Evolutionary conservation across 1,284 basidiomycete genomes (phyloP).

Genomic region (Ustilago xerochloae): DNA sequence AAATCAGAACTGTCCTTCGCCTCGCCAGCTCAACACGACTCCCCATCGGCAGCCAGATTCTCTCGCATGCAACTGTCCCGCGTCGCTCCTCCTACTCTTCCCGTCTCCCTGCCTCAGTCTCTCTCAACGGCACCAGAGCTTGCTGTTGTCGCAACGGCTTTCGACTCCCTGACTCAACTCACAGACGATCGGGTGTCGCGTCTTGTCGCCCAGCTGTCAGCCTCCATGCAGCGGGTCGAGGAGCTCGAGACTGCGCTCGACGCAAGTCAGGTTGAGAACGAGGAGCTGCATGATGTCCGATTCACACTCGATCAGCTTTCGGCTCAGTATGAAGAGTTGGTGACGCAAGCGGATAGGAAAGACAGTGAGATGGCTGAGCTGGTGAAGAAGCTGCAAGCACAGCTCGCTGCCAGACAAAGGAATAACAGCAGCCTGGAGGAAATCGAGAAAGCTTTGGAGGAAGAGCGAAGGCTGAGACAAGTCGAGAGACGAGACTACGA

Average conservation of each 20-base stretch:
- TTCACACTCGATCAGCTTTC: slow-evolving; percentile 4
- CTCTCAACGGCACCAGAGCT: slow-evolving; percentile 2
- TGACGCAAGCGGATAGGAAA: slow-evolving; percentile 17
- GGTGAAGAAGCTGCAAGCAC: slow-evolving; percentile 5
- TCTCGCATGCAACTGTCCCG: slow-evolving; percentile 22
- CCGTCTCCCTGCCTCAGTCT: not conserved
- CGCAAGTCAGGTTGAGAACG: not conserved
- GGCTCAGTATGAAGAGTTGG: slow-evolving; percentile 21
- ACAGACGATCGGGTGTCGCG: slow-evolving; percentile 19
- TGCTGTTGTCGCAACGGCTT: slow-evolving; percentile 5
- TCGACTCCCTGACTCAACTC: slow-evolving; percentile 15
- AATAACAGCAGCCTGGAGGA: not conserved
- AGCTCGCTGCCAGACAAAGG: not conserved
- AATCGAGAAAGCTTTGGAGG: slow-evolving; percentile 18
- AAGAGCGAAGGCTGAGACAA: slow-evolving; percentile 27
- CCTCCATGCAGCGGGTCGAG: slow-evolving; percentile 12
- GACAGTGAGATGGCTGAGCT: slow-evolving; percentile 14
- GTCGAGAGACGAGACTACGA: slow-evolving; percentile 34
- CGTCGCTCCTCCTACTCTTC: not conserved
- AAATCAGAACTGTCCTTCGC: not conserved
- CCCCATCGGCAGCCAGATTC: slow-evolving; percentile 29
- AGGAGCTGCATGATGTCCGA: slow-evolving; percentile 19
- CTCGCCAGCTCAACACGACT: slow-evolving; percentile 12
- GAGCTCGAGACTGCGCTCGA: slow-evolving; percentile 24
- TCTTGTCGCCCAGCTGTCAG: slow-evolving; percentile 18